phyloP scores from a whole-genome alignment of 2,329 filamentous ascomycete genomes.

The Penicillium sp. region DNA sequence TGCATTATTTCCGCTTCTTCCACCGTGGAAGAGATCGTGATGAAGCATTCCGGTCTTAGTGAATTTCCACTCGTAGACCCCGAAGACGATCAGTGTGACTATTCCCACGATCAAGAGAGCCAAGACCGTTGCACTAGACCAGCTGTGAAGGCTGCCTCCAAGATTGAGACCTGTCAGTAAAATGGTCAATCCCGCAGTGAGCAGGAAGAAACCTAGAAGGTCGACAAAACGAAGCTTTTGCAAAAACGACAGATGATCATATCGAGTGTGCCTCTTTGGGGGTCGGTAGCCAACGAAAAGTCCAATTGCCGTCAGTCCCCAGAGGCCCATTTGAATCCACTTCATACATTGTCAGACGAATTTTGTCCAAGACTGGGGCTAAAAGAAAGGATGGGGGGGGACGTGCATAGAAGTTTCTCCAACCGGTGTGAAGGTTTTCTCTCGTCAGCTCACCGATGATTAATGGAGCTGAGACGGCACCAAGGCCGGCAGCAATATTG shows the following conservation, averaged over 20 bases:
- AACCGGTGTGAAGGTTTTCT: no score
- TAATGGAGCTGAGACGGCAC: neutral
- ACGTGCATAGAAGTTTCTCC: neutral
- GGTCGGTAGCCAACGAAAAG: constrained; percentile 2
- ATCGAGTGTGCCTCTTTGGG: neutral
- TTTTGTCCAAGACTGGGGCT: no score
- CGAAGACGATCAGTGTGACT: no score
- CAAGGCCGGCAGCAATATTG: constrained; percentile 1
- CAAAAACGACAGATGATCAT: constrained; percentile 1
- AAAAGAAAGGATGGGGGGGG: no score
- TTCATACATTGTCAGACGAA: neutral
- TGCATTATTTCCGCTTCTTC: neutral
- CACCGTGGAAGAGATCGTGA: constrained; percentile 1
- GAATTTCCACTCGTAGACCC: constrained; percentile 4
- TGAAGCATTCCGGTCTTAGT: neutral
- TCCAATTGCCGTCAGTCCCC: neutral
- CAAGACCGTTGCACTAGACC: neutral
- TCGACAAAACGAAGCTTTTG: neutral
- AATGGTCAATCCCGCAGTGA: neutral
- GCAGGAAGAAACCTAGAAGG: neutral
- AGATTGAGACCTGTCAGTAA: neutral
- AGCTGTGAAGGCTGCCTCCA: neutral
- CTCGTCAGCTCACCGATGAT: neutral
- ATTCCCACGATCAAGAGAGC: neutral
- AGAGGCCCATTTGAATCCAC: constrained; percentile 5